Conservation (phyloP, 1,284 basidiomycete genomes). For the Takashimella tepidaria region DNA sequence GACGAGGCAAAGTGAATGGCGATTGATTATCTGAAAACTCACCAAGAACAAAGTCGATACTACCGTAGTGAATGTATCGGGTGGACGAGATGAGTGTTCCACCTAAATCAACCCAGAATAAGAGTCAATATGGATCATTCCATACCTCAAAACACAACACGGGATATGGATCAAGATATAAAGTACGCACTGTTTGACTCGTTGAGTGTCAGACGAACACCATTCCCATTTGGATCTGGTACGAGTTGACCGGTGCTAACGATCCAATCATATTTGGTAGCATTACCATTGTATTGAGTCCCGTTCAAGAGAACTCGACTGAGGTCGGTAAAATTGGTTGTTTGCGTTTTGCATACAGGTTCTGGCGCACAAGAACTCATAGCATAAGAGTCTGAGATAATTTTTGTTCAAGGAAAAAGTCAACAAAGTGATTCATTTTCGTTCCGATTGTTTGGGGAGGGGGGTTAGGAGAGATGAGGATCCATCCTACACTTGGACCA, state of each 20-base stretch:
- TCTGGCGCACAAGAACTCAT: slow-evolving; percentile 64
- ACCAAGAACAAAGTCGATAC: slow-evolving; percentile 61
- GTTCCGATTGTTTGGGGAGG: background rate
- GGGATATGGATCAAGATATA: too few relatives aligned
- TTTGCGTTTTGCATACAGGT: slow-evolving; percentile 63
- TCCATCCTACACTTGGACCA: too few relatives aligned
- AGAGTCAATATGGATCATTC: too few relatives aligned
- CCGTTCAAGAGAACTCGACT: slow-evolving; percentile 57
- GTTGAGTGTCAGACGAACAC: slow-evolving; percentile 59
- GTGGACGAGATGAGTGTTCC: slow-evolving; percentile 74
- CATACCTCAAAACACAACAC: too few relatives aligned
- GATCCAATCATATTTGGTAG: slow-evolving; percentile 54
- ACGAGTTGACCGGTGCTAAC: slow-evolving; percentile 54
- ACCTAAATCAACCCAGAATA: slow-evolving; percentile 23
- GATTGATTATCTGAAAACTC: slow-evolving; percentile 2
- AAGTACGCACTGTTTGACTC: slow-evolving; percentile 14
- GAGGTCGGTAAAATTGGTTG: slow-evolving; percentile 62
- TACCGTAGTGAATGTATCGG: slow-evolving; percentile 73
- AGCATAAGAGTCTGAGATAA: slow-evolving; percentile 54
- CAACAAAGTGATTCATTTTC: background rate
- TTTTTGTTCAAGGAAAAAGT: too few relatives aligned
- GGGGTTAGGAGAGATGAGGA: background rate
- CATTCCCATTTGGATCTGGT: slow-evolving; percentile 54
- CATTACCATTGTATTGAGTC: slow-evolving; percentile 67
- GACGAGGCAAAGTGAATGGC: background rate